A percentile compares a stretch with the other conserved stretches of the same genome.
These are phyloP conservation scores for Grosmannia huntii DNA, from an alignment of 2,329 filamentous ascomycete species.

Conservation along the genomic window DNA sequence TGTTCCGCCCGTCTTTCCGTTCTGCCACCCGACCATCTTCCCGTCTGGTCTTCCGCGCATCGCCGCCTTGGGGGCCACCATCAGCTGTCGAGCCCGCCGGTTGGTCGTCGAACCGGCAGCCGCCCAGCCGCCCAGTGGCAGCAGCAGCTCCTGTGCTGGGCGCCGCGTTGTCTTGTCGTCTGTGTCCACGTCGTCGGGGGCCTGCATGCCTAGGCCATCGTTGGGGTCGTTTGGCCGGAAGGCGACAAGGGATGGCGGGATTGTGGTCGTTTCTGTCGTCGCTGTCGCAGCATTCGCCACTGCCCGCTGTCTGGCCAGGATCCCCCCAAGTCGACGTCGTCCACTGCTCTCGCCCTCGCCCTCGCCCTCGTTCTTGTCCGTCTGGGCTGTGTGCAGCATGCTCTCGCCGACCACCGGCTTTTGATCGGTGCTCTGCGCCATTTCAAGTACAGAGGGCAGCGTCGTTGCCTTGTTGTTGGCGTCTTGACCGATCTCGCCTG, in stretches of 20 bases:
- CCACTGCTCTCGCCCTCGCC: neutral
- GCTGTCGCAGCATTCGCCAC: neutral
- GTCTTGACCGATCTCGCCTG: neutral
- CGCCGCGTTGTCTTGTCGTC: neutral
- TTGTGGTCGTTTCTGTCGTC: neutral
- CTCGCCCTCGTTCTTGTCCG: neutral
- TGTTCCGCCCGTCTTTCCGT: neutral
- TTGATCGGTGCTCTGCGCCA: neutral
- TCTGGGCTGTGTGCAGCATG: neutral
- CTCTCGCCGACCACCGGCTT: neutral
- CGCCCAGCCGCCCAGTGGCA: neutral
- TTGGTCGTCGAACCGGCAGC: neutral
- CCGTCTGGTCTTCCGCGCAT: neutral
- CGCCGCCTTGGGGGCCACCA: neutral
- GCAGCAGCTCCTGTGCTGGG: too few relatives aligned
- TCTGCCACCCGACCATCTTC: neutral
- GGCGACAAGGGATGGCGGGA: too few relatives aligned
- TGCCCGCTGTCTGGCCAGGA: too few relatives aligned
- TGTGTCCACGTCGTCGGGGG: neutral
- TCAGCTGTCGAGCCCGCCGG: constrained; percentile 1
- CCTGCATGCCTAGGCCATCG: neutral
- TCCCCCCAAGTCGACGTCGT: neutral
- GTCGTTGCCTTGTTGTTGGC: neutral
- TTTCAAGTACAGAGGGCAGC: neutral
- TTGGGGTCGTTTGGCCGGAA: neutral